Evolutionary conservation across 345 rosid species (phyloP).

Genomic region (Pistacia atlantica): DNA sequence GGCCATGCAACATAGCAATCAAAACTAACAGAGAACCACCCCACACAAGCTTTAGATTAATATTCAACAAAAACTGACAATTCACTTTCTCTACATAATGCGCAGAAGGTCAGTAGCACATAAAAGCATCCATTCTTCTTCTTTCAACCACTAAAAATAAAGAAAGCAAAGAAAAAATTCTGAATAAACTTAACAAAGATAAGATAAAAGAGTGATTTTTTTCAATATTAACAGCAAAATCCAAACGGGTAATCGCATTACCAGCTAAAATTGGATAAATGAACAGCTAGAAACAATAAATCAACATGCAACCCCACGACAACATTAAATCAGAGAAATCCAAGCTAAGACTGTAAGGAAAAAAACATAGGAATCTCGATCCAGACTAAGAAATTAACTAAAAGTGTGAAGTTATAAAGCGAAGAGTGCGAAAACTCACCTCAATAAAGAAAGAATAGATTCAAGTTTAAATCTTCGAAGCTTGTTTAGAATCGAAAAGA

Average conservation of each 20-base stretch:
- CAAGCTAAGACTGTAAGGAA: not conserved
- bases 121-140: not conserved
- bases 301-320: not conserved
- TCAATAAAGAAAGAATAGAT: not conserved
- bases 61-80: not conserved
- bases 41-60: not conserved
- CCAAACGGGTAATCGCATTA: not conserved
- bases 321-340: not conserved
- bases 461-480: not conserved
- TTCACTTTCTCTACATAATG: not conserved
- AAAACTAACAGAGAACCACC: not conserved
- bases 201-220: not conserved
- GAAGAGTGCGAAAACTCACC: not conserved
- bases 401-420: too few relatives aligned
- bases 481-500: not conserved
- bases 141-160: not conserved
- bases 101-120: not conserved
- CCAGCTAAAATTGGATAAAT: not conserved
- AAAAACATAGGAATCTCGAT: not conserved
- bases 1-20: not conserved
- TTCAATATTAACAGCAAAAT: not conserved
- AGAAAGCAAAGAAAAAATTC: not conserved
- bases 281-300: not conserved
- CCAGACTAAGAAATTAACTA: not conserved
- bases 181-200: not conserved